Conservation (phyloP, 2,329 filamentous ascomycete species). For the Aspergillus glaucus region DNA sequence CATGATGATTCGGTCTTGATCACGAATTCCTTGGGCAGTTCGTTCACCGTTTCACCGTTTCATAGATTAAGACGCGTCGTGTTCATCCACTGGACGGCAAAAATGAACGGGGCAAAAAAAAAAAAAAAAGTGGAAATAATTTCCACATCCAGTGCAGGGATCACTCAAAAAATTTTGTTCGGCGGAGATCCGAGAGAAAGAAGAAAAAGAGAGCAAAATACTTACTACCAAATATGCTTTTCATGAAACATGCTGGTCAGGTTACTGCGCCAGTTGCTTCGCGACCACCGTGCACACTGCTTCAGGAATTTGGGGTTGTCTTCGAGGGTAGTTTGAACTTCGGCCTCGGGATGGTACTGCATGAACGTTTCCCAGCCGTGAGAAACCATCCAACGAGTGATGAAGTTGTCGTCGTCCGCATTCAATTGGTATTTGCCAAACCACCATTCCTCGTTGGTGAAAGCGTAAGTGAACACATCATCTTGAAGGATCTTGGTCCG, state of each 20-base stretch:
- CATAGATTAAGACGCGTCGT: background rate
- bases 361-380: slow-evolving; percentile 92
- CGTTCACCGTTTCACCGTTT: background rate
- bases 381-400: slow-evolving; percentile 90
- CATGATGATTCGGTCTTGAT: background rate
- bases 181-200: background rate
- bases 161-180: background rate
- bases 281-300: slow-evolving; percentile 89
- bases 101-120: background rate
- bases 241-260: slow-evolving; percentile 83
- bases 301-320: slow-evolving; percentile 83
- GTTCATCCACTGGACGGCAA: background rate
- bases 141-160: background rate
- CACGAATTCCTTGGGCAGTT: slow-evolving; percentile 14
- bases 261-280: slow-evolving; percentile 97
- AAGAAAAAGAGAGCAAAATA: slow-evolving; percentile 22
- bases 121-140: no score
- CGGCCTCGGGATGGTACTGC: slow-evolving; percentile 85
- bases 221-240: slow-evolving; percentile 80
- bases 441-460: slow-evolving; percentile 85
- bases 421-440: slow-evolving; percentile 77
- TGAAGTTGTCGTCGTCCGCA: slow-evolving; percentile 96
- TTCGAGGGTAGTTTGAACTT: slow-evolving; percentile 88
- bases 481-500: slow-evolving; percentile 81
- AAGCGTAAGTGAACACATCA: slow-evolving; percentile 76